Evolutionary conservation across 2,329 filamentous ascomycete species (phyloP).

Genomic region (Berkeleyomyces basicola): DNA sequence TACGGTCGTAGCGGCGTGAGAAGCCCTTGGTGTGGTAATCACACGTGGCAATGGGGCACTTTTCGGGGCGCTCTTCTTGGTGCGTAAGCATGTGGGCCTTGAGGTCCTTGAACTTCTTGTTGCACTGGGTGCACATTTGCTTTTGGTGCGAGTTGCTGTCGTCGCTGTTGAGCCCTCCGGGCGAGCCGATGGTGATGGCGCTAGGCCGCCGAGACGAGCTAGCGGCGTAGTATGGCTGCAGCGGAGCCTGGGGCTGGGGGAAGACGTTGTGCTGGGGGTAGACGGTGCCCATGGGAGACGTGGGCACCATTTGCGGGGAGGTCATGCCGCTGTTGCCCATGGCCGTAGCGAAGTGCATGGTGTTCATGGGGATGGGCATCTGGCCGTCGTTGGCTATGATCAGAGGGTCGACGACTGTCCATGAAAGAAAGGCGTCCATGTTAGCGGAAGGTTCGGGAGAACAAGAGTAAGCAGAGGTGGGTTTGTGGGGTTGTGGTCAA

Average conservation of each 20-base stretch:
- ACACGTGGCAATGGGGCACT: conserved; percentile 83
- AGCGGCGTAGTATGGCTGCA: conserved; percentile 17
- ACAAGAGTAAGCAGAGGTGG: not conserved
- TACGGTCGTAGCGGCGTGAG: conserved; percentile 91
- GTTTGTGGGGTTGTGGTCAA: too few species aligned
- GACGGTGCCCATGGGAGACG: conserved; percentile 3
- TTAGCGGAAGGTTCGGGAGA: not conserved
- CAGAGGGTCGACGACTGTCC: not conserved
- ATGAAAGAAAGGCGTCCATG: not conserved
- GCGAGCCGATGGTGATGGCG: conserved; percentile 1
- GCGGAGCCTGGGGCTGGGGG: not conserved
- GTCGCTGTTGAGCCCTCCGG: conserved; percentile 38
- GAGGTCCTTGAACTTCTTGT: conserved; percentile 74
- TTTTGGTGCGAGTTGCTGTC: conserved; percentile 47
- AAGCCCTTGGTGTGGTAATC: conserved; percentile 89
- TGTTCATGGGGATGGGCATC: conserved; percentile 1
- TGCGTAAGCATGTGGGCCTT: conserved; percentile 93
- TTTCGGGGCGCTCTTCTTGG: conserved; percentile 77
- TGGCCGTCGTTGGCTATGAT: conserved; percentile 3
- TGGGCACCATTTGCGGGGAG: conserved; percentile 9
- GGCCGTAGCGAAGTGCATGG: not conserved
- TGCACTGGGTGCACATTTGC: conserved; percentile 56
- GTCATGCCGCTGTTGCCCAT: conserved; percentile 2
- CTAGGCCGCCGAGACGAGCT: conserved; percentile 30
- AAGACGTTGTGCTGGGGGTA: conserved; percentile 3